A percentile compares a stretch with the other conserved stretches of the same genome.
These are phyloP conservation scores for Collybia sordida DNA, from an alignment of 768 basidiomycete genomes.

Conservation along the genomic window DNA sequence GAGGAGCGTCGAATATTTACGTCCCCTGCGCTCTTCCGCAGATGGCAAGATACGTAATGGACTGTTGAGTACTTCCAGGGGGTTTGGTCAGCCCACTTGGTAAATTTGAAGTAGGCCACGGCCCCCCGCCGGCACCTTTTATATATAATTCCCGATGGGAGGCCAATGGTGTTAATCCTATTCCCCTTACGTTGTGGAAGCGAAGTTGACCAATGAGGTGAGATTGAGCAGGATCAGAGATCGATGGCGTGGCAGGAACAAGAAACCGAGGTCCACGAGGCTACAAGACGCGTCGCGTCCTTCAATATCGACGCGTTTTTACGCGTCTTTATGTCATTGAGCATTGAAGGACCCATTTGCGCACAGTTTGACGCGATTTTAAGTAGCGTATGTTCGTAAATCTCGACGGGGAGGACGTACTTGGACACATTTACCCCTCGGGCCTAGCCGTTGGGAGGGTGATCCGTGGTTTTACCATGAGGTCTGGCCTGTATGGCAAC, in stretches of 20 bases:
- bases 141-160: background rate
- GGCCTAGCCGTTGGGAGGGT: slow-evolving; percentile 24
- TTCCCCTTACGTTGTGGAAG: slow-evolving; percentile 17
- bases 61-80: background rate
- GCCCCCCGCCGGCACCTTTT: background rate
- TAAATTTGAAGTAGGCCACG: background rate
- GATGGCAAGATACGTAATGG: background rate
- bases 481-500: slow-evolving; percentile 9
- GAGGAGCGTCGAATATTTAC: background rate
- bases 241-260: slow-evolving; percentile 17
- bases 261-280: slow-evolving; percentile 12
- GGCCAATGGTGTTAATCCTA: slow-evolving; percentile 1
- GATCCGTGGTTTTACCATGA: slow-evolving; percentile 37
- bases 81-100: background rate
- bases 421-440: slow-evolving; percentile 9
- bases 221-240: slow-evolving; percentile 21
- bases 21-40: slow-evolving; percentile 1
- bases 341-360: slow-evolving; percentile 3
- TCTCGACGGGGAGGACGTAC: slow-evolving; percentile 1
- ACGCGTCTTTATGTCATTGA: slow-evolving; percentile 42
- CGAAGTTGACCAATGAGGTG: slow-evolving; percentile 24
- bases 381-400: background rate
- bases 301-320: slow-evolving; percentile 38
- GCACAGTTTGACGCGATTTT: slow-evolving; percentile 8
- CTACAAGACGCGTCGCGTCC: slow-evolving; percentile 2